Evolutionary conservation across 163 green algal genomes (phyloP).

Genomic region (Volvox carteri): DNA sequence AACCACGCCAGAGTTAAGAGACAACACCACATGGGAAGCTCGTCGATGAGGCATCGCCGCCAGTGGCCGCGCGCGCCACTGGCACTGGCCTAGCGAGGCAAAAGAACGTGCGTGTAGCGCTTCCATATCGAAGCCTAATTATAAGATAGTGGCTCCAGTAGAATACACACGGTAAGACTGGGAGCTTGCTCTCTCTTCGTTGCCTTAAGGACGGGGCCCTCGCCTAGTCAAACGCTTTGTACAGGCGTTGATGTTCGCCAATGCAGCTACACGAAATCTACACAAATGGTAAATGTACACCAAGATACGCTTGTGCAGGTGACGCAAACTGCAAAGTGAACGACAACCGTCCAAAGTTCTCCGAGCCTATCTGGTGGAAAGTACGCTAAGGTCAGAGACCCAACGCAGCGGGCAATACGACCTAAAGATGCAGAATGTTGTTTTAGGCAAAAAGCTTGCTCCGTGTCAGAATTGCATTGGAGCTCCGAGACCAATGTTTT

Average conservation of each 20-base stretch:
- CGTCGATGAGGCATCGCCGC: neutral
- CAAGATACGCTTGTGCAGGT: neutral
- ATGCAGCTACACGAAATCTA: no score
- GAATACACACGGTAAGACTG: neutral
- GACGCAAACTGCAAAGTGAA: neutral
- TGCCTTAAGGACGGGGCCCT: neutral
- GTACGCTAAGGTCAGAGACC: no score
- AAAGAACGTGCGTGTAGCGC: neutral
- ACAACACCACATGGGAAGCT: neutral
- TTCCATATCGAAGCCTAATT: constrained; percentile 6
- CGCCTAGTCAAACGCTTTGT: no score
- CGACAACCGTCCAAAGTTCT: neutral
- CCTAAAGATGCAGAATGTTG: no score
- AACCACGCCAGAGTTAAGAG: neutral
- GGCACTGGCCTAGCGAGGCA: neutral
- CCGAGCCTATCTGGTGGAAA: neutral
- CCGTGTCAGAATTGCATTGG: neutral
- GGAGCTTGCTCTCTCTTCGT: neutral
- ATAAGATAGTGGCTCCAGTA: neutral
- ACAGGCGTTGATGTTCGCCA: no score
- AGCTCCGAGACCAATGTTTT: neutral
- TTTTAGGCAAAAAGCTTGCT: neutral
- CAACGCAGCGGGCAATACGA: neutral
- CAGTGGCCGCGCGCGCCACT: neutral
- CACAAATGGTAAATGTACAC: neutral